Evolutionary conservation across 305 asterid genomes (phyloP), one percentile per base, ranked within the genome.

Genomic region (Fraxinus ornus): DNA sequence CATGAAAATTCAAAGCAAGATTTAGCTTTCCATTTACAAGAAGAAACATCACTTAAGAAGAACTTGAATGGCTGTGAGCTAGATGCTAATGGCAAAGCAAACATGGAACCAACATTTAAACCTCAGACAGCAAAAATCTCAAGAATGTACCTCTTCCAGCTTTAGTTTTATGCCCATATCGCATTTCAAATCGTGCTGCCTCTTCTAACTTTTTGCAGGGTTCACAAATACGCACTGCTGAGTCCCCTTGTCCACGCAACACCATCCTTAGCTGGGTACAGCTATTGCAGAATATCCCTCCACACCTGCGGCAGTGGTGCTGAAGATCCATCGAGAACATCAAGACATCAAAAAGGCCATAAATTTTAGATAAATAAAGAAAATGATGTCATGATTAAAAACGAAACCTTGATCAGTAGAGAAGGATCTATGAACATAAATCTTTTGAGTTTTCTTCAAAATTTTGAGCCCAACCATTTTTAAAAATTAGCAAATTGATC

Each of bases 231-330:
- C 98, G 98, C 78, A 97, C 98, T 0, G 98, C 95, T 32, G 99
- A 94, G 84, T 97, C 97, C 75, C 98, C 99, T 90, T 97, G 98
- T 81, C 99, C 98, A 26, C 99, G 97, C 76, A 97, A 89, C 68
- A 88, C 85, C 98, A 97, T 97, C 86, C 99, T 89, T 83, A 91
- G 97, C 88, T 90, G 95, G 81, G 97, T 88, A 86, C 99, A 97
- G 87, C 91, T 89, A 86, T 85, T 89, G 79, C 98, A 95, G 83
- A 97, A 97, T 82, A 97, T 77, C 62, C 98, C 99, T 83, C 98
- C 99, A 89, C 99, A 97, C 88, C 99, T 91, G 57, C 98, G 97
- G 88, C 99, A 95, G 79, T 97, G 99, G 87, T 95, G 99, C 99
- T 97, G 97, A 80, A 89, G 87, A 74, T 81, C 81, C 91, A 85